Evolutionary conservation across 2,329 filamentous ascomycete species (phyloP), one percentile per base, ranked within the genome.

Genomic region (Apiospora malaysiana): DNA sequence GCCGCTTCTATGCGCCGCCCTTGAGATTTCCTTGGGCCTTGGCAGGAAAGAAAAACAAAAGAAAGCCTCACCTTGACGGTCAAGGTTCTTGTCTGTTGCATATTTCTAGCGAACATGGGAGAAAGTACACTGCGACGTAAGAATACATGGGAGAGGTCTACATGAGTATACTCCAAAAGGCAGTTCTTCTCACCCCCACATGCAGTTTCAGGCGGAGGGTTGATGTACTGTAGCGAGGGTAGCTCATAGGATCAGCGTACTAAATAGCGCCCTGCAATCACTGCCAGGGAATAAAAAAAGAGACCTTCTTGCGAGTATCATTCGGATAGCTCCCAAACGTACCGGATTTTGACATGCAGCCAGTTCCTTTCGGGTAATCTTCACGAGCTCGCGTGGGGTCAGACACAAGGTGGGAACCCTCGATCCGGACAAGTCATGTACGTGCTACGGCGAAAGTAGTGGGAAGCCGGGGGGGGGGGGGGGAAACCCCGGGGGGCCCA

Each of bases 231-330:
- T 56, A 21, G 5, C 23, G 10, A 51, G 27, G 49, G 49, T 32
- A 59, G 32, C 9, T 27, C 27, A 59, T 16, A 59, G 27, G 51
- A 59, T 59, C 51, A 59, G 51, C 51, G 51, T 59, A 37, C 51
- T 27, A 59, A 37, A 37, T 8, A 59, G 18, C 51, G 16, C 51
- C 51, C 25, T 56, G 49, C 49, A 32, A 16, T 18, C 6, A 16
- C 51, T 37, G 25, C 25, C 51, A 56, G 18, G 18, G 25, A 42
- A 42, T 2, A 14, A 42, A 42, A 45, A 16, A 18, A 45, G 42
- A 59, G 51, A 59, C 32, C 14, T 9, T 37, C 51, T 59, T 16
- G 25, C 47, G 9, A 16, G 21, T n/a, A 51, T 32, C 25, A 7
- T 21, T 16, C 49, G 23, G 49, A 16, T 51, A 27, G 25, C 49